Evolutionary conservation across 2,329 filamentous ascomycete genomes (phyloP).

Genomic region (Pseudocercospora macadamiae): DNA sequence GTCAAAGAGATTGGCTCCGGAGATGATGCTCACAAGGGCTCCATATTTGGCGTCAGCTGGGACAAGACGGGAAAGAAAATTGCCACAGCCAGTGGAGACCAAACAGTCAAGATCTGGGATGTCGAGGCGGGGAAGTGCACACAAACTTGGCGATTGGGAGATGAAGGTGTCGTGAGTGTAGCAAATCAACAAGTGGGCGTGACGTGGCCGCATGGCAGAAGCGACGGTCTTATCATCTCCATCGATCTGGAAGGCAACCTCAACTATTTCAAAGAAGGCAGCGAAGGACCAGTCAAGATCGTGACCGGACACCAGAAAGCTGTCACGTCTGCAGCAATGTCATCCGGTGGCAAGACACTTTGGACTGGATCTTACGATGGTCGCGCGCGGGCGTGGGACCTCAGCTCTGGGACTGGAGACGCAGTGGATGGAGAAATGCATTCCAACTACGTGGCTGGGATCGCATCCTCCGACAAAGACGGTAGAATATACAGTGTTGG

Average conservation of each 20-base stretch:
- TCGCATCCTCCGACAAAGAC: constrained; percentile 59
- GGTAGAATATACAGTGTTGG: constrained; percentile 76
- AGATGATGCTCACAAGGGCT: constrained; percentile 74
- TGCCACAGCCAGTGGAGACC: constrained; percentile 90
- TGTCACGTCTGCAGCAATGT: constrained; percentile 74
- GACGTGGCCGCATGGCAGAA: constrained; percentile 80
- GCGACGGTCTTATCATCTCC: constrained; percentile 86
- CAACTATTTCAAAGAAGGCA: constrained; percentile 80
- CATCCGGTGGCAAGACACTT: constrained; percentile 63
- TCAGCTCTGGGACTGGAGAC: constrained; percentile 67
- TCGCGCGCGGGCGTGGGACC: constrained; percentile 81
- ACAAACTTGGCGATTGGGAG: constrained; percentile 84
- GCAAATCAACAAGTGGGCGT: constrained; percentile 92
- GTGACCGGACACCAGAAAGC: constrained; percentile 90
- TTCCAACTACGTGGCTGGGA: constrained; percentile 81
- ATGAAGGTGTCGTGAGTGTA: constrained; percentile 70
- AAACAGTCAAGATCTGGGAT: constrained; percentile 95
- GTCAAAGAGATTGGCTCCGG: constrained; percentile 76
- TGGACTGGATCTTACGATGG: constrained; percentile 95
- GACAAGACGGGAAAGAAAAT: constrained; percentile 81
- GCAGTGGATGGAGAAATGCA: constrained; percentile 79
- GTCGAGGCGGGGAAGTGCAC: constrained; percentile 74
- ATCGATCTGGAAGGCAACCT: constrained; percentile 86
- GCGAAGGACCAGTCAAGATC: constrained; percentile 67
- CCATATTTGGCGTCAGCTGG: constrained; percentile 92